phyloP scores from a whole-genome alignment of 768 basidiomycete species.

The Dentipellis sp. region DNA sequence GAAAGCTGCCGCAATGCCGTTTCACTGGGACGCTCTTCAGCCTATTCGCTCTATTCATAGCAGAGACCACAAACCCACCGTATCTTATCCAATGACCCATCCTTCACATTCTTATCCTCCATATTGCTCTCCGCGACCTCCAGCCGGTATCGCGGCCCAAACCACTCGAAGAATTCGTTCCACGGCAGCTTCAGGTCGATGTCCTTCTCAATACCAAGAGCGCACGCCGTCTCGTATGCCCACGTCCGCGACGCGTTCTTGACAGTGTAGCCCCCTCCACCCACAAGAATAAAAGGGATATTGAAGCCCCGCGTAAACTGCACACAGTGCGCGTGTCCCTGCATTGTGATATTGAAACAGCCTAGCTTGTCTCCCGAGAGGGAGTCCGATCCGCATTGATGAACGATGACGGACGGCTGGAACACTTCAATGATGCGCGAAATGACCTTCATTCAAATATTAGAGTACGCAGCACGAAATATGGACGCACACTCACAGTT shows the following conservation, averaged over 20 bases:
- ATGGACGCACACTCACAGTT: constrained; percentile 49
- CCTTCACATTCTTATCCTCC: constrained; percentile 84
- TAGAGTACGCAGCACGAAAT: not conserved
- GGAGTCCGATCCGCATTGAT: constrained; percentile 96
- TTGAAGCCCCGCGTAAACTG: constrained; percentile 76
- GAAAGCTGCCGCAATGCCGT: constrained; percentile 45
- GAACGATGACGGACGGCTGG: constrained; percentile 76
- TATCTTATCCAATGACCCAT: constrained; percentile 72
- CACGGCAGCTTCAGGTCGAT: constrained; percentile 75
- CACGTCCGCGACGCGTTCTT: constrained; percentile 93
- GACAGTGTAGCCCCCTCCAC: constrained; percentile 95
- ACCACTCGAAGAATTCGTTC: constrained; percentile 95
- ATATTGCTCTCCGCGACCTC: constrained; percentile 90
- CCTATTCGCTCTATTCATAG: not conserved
- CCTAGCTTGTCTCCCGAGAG: constrained; percentile 92
- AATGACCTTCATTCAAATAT: constrained; percentile 40
- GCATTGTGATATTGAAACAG: constrained; percentile 92
- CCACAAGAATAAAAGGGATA: constrained; percentile 83
- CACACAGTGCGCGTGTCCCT: constrained; percentile 89
- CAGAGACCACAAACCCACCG: constrained; percentile 31
- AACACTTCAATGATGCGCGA: constrained; percentile 81
- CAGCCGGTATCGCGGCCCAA: constrained; percentile 88
- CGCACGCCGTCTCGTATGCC: constrained; percentile 96
- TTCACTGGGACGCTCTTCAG: constrained; percentile 32
- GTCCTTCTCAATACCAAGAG: constrained; percentile 74